A percentile compares a stretch with the other conserved stretches of the same genome.
Evolutionary conservation across 2,329 filamentous ascomycete genomes (phyloP).

Genomic region (Xylaria sp.): DNA sequence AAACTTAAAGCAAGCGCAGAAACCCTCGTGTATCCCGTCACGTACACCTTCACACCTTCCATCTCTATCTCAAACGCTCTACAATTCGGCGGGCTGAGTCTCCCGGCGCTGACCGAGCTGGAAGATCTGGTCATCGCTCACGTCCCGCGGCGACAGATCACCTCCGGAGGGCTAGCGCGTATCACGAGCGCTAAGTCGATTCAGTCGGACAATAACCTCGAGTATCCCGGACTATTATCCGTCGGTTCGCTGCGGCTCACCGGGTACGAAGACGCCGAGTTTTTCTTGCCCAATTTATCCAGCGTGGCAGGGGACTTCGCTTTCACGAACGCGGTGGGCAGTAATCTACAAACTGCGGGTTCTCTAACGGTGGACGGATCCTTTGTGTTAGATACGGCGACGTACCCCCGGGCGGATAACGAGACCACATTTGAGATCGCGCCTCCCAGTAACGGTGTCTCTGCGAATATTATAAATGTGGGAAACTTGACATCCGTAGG

Average conservation of each 20-base stretch:
- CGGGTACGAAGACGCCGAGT: conserved; percentile 11
- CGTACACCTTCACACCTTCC: conserved; percentile 18
- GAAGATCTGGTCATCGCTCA: conserved; percentile 1
- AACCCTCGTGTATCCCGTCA: conserved; percentile 12
- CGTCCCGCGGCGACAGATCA: conserved; percentile 4
- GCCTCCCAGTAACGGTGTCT: background rate
- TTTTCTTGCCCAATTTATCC: conserved; percentile 4
- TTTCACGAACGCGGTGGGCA: conserved; percentile 3
- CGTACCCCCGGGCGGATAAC: background rate
- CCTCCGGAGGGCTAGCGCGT: background rate
- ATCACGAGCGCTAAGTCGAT: conserved; percentile 14
- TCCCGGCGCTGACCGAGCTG: conserved; percentile 5
- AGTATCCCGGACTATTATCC: conserved; percentile 3
- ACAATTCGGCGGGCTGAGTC: conserved; percentile 13
- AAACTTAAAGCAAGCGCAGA: conserved; percentile 2
- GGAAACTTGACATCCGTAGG: conserved; percentile 11
- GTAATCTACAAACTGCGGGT: background rate
- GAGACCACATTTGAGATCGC: conserved; percentile 1
- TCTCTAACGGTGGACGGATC: background rate
- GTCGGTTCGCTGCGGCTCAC: background rate
- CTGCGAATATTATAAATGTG: background rate
- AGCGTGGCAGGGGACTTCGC: background rate
- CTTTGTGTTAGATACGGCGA: background rate
- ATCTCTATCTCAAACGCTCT: background rate
- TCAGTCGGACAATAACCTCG: background rate